Conservation (phyloP, 139 green algal genomes). For the Chlorella sp. region DNA sequence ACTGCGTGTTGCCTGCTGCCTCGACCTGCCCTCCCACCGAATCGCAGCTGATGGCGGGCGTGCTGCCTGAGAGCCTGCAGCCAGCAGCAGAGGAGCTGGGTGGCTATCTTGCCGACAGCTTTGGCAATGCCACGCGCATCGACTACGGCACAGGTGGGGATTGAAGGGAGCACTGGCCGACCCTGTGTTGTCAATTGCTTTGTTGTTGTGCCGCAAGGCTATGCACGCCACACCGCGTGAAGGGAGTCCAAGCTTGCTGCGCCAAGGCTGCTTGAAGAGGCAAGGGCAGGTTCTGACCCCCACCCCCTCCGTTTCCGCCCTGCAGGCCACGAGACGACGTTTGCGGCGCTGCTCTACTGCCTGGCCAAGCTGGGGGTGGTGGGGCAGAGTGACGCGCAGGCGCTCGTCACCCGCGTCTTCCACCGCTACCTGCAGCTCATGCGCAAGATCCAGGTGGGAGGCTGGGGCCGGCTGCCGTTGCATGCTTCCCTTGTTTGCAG, state of each 20-base stretch:
- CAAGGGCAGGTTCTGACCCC: too few species aligned
- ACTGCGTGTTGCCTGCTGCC: too few species aligned
- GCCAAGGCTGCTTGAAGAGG: too few species aligned
- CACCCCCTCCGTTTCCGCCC: not conserved
- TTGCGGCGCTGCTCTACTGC: conserved; percentile 92
- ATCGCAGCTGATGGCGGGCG: conserved; percentile 47
- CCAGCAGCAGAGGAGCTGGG: conserved; percentile 76
- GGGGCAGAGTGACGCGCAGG: conserved; percentile 37
- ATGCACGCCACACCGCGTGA: too few species aligned
- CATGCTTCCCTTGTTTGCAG: too few species aligned
- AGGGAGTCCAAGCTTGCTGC: too few species aligned
- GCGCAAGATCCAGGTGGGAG: conserved; percentile 80
- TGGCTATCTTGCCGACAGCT: conserved; percentile 88
- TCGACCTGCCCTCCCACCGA: too few species aligned
- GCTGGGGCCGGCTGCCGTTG: too few species aligned
- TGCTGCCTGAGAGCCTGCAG: conserved; percentile 58
- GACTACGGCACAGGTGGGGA: conserved; percentile 97
- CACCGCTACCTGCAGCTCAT: conserved; percentile 93
- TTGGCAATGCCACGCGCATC: conserved; percentile 94
- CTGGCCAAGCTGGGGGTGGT: conserved; percentile 87
- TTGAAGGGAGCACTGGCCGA: too few species aligned
- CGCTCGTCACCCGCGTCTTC: conserved; percentile 63
- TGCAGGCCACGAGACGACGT: conserved; percentile 93
- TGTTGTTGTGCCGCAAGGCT: too few species aligned
- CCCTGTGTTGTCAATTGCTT: too few species aligned